Base-by-base conservation (phyloP, 2,329 filamentous ascomycete species). In the Chaetomium globosum region DNA sequence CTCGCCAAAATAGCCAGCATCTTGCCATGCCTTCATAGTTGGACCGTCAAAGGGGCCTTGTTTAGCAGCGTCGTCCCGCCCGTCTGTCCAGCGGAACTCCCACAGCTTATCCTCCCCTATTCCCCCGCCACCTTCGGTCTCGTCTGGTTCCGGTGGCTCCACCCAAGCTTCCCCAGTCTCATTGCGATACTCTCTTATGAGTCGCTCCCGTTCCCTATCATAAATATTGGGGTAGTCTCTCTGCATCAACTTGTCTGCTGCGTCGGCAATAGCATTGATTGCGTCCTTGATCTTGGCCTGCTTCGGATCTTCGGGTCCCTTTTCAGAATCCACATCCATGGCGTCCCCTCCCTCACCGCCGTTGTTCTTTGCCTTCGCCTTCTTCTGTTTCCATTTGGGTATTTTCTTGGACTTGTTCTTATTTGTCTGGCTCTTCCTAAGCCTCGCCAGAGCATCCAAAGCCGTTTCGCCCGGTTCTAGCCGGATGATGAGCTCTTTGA, bases 1-100 rank as follows among this genome's bases (percentile, higher is more conserved):
- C 69, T 95, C 89, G 13, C 88, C 90, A 77, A 99, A 99, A 75
- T 98, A 98, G 2, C 95, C 95, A 28, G 92, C 92, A 68, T 91
- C 87, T 71, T 90, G 87, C 95, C 95, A 99, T 2, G 91, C 90
- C 72, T 88, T 86, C 95, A 99, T 98, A 46, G 89, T 94, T 5
- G 83, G 76, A 8, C 84, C 86, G 74, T 97, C 92, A 76, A 93
- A 99, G 0, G 95, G 94, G 0, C 95, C 95, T 76, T 99, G 92
- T 65, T 85, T 85, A 56, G 86, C 84, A 12, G 86, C 91, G 31
- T 87, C 90, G 73, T 97, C 94, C 49, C 93, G 84, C 21, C 91
- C 92, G 75, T 97, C 93, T 48, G 87, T 89, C 95, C 95, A 99
- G 65, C 92, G 85, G 76, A 92, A 99, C 77, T 98, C 91, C 93